Conservation (phyloP, 2,329 filamentous ascomycete genomes). For the Sporothrix luriei region DNA sequence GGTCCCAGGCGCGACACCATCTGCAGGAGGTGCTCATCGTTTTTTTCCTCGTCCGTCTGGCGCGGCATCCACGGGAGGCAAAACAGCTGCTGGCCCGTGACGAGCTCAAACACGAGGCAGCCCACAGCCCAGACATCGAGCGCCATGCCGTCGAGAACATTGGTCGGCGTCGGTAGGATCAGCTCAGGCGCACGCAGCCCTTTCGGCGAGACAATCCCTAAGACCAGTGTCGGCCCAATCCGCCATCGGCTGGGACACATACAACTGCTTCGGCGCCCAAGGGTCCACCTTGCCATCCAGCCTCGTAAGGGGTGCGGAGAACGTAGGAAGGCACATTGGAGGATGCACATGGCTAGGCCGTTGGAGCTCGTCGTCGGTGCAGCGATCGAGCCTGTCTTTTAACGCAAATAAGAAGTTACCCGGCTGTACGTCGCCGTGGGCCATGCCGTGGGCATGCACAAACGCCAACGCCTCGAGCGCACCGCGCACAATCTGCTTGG, state of each 20-base stretch:
- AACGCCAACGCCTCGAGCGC: slow-evolving; percentile 23
- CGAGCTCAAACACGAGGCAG: slow-evolving; percentile 29
- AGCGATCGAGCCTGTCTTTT: background rate
- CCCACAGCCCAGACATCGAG: slow-evolving; percentile 29
- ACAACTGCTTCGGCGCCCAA: slow-evolving; percentile 17
- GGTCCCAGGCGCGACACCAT: background rate
- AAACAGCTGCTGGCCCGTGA: slow-evolving; percentile 26
- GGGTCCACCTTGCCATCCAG: background rate
- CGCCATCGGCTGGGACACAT: background rate
- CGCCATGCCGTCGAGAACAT: background rate
- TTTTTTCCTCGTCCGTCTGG: background rate
- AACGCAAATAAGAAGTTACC: slow-evolving; percentile 36
- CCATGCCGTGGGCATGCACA: slow-evolving; percentile 30
- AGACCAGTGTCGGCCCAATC: background rate
- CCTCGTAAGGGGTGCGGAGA: background rate
- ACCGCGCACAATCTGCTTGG: slow-evolving; percentile 21
- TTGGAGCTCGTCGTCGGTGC: no score
- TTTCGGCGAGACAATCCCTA: background rate
- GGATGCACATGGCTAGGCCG: no score
- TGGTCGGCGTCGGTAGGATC: background rate
- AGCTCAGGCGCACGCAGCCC: slow-evolving; percentile 24
- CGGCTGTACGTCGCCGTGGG: slow-evolving; percentile 33
- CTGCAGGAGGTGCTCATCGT: slow-evolving; percentile 9
- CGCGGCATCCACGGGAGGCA: background rate
- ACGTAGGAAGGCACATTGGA: no score